These are phyloP conservation scores for Puccinia coronata DNA, from an alignment of 1,284 basidiomycete species.

Conservation along the genomic window DNA sequence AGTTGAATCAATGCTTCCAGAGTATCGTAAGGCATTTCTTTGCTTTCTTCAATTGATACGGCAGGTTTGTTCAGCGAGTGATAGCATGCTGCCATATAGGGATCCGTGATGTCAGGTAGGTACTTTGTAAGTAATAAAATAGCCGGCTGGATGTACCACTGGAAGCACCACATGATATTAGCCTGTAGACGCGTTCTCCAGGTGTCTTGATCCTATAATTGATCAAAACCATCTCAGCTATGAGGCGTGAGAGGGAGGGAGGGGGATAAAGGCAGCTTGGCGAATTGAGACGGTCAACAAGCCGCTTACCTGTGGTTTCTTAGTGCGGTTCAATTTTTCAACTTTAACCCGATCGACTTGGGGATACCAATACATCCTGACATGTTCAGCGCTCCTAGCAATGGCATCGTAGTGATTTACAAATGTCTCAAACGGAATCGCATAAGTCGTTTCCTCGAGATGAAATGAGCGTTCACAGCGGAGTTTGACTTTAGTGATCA, in stretches of 20 bases:
- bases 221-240: not conserved
- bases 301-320: slow-evolving; percentile 9
- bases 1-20: not conserved
- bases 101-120: slow-evolving; percentile 18
- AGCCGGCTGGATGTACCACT: slow-evolving; percentile 28
- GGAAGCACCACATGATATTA: slow-evolving; percentile 4
- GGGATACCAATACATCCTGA: slow-evolving; percentile 94
- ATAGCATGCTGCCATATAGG: slow-evolving; percentile 22
- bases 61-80: slow-evolving; percentile 5
- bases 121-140: slow-evolving; percentile 11
- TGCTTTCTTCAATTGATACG: not conserved
- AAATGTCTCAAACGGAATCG: slow-evolving; percentile 67
- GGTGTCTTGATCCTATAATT: slow-evolving; percentile 6
- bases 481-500: slow-evolving; percentile 78
- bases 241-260: not conserved
- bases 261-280: not conserved
- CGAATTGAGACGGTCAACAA: slow-evolving; percentile 4
- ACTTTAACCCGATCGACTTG: slow-evolving; percentile 64
- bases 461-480: slow-evolving; percentile 80
- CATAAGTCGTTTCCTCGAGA: slow-evolving; percentile 74
- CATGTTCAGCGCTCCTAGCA: slow-evolving; percentile 74
- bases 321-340: slow-evolving; percentile 55
- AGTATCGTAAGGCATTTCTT: not conserved
- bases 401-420: slow-evolving; percentile 64
- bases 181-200: not conserved